phyloP scores from a whole-genome alignment of 805 yeast species.

The Barnettozyma wickerhamii region DNA sequence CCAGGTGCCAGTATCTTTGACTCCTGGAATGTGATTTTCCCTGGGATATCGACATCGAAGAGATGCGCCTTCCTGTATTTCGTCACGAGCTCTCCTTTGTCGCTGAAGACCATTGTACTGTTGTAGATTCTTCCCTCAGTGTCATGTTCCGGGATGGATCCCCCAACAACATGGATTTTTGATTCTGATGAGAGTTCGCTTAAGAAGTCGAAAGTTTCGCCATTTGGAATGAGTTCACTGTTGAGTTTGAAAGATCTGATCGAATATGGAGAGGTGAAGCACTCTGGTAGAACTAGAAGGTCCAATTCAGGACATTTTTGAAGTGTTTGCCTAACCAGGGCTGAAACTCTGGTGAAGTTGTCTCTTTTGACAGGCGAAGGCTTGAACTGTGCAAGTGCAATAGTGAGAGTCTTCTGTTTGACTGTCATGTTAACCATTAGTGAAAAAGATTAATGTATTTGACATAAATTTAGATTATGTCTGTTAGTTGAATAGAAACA shows the following conservation, averaged over 20 bases:
- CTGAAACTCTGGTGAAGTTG: constrained; percentile 62
- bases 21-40: constrained; percentile 85
- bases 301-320: constrained; percentile 54
- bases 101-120: constrained; percentile 69
- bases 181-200: constrained; percentile 62
- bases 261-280: constrained; percentile 92
- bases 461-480: too few relatives aligned
- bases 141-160: constrained; percentile 78
- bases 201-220: constrained; percentile 59
- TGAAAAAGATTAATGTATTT: too few relatives aligned
- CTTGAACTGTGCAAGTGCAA: constrained; percentile 83
- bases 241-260: constrained; percentile 80
- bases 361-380: constrained; percentile 63
- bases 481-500: too few relatives aligned
- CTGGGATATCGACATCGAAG: constrained; percentile 58
- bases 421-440: too few relatives aligned
- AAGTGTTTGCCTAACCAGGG: constrained; percentile 57
- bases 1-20: constrained; percentile 24
- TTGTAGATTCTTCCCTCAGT: constrained; percentile 52
- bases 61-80: constrained; percentile 20
- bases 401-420: constrained; percentile 35
- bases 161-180: constrained; percentile 72
- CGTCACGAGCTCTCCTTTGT: constrained; percentile 66
- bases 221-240: constrained; percentile 75
- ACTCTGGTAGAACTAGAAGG: constrained; percentile 85